Evolutionary conservation across 169 alveolate species (phyloP).

Genomic region (Cyclospora cayetanensis): DNA sequence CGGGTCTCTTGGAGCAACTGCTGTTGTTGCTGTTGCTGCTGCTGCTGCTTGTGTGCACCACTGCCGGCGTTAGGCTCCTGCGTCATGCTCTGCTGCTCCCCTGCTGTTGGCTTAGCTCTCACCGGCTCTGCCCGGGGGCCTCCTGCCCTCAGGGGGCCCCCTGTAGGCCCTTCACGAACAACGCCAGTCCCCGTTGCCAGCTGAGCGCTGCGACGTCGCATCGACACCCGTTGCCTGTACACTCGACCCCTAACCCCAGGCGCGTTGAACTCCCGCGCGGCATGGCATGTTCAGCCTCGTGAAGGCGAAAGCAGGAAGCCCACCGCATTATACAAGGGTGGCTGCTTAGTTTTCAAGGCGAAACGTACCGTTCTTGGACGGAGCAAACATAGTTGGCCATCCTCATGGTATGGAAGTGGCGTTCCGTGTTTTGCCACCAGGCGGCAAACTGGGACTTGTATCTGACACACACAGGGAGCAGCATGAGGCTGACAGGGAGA

Average conservation of each 20-base stretch:
- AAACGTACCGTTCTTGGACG: conserved; percentile 51
- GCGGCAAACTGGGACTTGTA: conserved; percentile 70
- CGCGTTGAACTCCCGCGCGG: too few species aligned
- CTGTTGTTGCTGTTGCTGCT: conserved; percentile 37
- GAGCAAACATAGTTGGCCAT: conserved; percentile 67
- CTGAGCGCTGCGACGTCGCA: conserved; percentile 29
- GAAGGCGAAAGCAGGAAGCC: too few species aligned
- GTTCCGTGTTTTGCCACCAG: conserved; percentile 72
- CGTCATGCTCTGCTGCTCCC: neutral
- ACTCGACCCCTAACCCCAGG: too few species aligned
- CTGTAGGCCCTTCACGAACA: conserved; percentile 15
- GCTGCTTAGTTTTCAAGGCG: too few species aligned
- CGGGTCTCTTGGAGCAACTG: conserved; percentile 68
- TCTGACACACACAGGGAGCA: neutral
- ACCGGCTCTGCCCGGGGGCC: conserved; percentile 57
- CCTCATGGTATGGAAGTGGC: conserved; percentile 72
- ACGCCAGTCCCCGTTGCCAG: neutral
- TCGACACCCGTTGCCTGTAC: too few species aligned
- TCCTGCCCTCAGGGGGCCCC: conserved; percentile 33
- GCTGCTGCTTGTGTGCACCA: neutral
- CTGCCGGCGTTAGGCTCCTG: neutral
- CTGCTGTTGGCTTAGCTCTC: conserved; percentile 54
- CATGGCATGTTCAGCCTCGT: too few species aligned
- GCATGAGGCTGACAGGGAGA: neutral
- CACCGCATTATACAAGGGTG: too few species aligned